Percentiles rank a stretch among this genome's conserved stretches.
phyloP scores from a whole-genome alignment of 148 eudicot species.

The Pharnaceum exiguum region DNA sequence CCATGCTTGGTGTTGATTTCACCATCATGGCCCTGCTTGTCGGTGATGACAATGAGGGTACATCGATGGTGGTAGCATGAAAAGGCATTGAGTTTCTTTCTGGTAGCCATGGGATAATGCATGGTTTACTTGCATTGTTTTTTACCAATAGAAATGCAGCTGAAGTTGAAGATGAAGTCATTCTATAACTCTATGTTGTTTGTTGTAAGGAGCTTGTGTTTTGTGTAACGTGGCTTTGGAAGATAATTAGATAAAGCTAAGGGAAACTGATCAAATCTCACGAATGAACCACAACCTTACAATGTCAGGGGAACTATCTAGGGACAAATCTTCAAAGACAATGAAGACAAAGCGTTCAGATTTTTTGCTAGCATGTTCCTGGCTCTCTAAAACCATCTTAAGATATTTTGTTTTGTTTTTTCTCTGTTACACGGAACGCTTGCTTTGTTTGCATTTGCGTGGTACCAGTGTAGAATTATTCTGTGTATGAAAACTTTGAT shows the following conservation, averaged over 20 bases:
- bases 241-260: background rate
- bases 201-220: background rate
- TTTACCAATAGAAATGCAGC: too few relatives aligned
- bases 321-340: conserved; percentile 8
- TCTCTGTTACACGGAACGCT: too few relatives aligned
- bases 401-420: too few relatives aligned
- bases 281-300: conserved; percentile 15
- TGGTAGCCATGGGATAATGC: background rate
- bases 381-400: too few relatives aligned
- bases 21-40: background rate
- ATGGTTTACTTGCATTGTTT: too few relatives aligned
- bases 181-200: background rate
- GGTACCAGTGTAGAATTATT: too few relatives aligned
- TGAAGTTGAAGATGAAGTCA: background rate
- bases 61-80: background rate
- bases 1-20: background rate
- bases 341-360: conserved; percentile 15
- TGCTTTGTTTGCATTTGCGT: too few relatives aligned
- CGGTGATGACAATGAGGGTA: background rate
- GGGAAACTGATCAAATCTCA: background rate
- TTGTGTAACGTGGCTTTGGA: background rate
- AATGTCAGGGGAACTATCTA: background rate
- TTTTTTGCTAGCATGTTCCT: too few relatives aligned
- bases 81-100: conserved; percentile 2
- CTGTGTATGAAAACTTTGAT: too few relatives aligned